Evolutionary conservation across 805 yeast genomes (phyloP), one percentile per base, ranked within the genome.

Genomic region (Saccharomycopsis schoenii): DNA sequence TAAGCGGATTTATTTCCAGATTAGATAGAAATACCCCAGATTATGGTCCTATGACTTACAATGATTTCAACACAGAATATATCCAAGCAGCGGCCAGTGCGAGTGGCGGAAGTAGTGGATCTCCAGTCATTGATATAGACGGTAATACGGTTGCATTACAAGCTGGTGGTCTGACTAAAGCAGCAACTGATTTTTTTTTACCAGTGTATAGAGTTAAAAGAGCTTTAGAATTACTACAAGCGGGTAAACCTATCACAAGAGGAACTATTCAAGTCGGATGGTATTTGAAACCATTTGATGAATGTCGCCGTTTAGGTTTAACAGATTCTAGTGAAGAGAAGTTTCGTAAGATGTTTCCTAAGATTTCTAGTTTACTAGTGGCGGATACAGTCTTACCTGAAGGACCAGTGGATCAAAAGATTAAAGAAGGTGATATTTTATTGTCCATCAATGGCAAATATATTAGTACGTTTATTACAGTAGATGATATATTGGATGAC

Each of bases 61-160:
- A 89, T 70, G 97, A 91, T 76, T 91, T 90, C 79, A 90, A 91
- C 71, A 90, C 97, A 1, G 96, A 89, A 72, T 91, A 91, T 73
- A 89, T 91, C 60, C 97, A 91, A 73, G 97, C 97, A 0, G 97
- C 97, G 8, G 97, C 97, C 0, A 83, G 91, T 62, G 97, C 97
- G 0, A 86, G 96, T 17, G 97, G 97, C 37, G 97, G 97, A 2
- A 90, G 97, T 2, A 86, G 94, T 57, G 97, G 97, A 9, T 89
- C 97, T 2, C 97, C 97, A 0, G 97, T 92, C n/a, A 96, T 92
- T 1, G 86, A 90, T 71, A 83, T 86, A 54, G 86, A 88, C 66
- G 97, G 97, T 2, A 73, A 83, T 68, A 97, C 93, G 0, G 89
- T 92, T 19, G 97, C 97, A 0, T 75, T 92, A 58, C 97, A 90